Conservation (phyloP, 164 flowering plant genomes). For the Annona cherimola region DNA sequence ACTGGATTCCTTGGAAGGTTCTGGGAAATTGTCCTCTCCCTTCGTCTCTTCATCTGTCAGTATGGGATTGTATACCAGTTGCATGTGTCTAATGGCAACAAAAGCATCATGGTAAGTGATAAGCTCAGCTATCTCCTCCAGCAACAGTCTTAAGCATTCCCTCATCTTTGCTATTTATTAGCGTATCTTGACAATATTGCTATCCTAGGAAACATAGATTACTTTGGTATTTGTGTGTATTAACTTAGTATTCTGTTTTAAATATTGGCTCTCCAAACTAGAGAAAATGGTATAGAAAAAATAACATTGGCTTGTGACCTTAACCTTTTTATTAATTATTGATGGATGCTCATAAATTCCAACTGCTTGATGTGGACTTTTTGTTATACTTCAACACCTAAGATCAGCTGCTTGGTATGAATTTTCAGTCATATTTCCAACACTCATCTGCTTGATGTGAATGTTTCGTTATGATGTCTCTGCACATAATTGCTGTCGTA, state of each 20-base stretch:
- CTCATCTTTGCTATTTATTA: not conserved
- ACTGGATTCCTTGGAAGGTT: constrained; percentile 69
- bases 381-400: no score
- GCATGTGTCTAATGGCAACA: constrained; percentile 48
- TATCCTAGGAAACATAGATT: no score
- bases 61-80: constrained; percentile 93
- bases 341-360: no score
- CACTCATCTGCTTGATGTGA: not conserved
- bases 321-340: not conserved
- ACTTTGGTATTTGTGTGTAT: no score
- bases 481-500: not conserved
- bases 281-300: not conserved
- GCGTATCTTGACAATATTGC: not conserved
- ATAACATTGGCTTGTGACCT: not conserved
- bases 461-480: not conserved
- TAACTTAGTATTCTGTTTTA: no score
- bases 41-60: constrained; percentile 84
- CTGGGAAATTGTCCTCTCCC: constrained; percentile 69
- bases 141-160: not conserved
- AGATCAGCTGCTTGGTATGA: no score
- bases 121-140: not conserved
- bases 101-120: constrained; percentile 63
- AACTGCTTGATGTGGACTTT: no score
- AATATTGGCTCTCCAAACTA: not conserved
- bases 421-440: not conserved